Percentiles rank a stretch among this genome's conserved stretches.
Conservation (phyloP, 768 basidiomycete genomes). For the Cystofilobasidium bisporidii region DNA sequence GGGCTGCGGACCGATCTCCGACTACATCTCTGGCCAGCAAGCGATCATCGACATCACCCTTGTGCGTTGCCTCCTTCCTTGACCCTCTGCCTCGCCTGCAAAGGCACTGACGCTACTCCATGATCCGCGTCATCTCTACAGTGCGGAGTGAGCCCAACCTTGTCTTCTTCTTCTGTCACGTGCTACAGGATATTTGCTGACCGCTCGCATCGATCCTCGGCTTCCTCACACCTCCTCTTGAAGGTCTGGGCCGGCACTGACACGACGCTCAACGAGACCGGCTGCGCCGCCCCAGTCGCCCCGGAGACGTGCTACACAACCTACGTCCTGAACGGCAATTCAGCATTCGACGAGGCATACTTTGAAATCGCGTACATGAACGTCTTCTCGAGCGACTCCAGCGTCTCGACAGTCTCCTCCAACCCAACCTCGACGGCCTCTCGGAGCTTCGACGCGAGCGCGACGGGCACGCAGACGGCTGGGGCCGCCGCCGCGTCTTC, state of each 20-base stretch:
- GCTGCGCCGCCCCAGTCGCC: neutral
- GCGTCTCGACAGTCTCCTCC: neutral
- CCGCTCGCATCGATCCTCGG: neutral
- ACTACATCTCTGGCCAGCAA: slow-evolving; percentile 1
- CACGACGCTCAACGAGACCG: neutral
- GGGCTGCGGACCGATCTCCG: slow-evolving; percentile 17
- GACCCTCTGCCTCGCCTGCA: neutral
- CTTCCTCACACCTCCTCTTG: too few species aligned
- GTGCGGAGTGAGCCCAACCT: neutral
- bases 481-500: too few species aligned
- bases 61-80: neutral
- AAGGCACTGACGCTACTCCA: neutral
- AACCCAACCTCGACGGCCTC: neutral
- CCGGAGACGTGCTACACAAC: neutral
- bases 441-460: neutral
- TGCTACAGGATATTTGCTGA: too few species aligned
- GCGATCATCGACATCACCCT: slow-evolving; percentile 9
- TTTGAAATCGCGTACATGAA: slow-evolving; percentile 17
- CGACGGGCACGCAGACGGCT: too few species aligned
- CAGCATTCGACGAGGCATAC: slow-evolving; percentile 4
- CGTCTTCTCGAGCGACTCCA: slow-evolving; percentile 5
- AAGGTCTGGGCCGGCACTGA: neutral
- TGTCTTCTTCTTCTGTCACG: too few species aligned
- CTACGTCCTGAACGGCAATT: neutral
- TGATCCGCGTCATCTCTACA: neutral